phyloP scores from a whole-genome alignment of 2,329 filamentous ascomycete genomes.

The Cordyceps javanica region DNA sequence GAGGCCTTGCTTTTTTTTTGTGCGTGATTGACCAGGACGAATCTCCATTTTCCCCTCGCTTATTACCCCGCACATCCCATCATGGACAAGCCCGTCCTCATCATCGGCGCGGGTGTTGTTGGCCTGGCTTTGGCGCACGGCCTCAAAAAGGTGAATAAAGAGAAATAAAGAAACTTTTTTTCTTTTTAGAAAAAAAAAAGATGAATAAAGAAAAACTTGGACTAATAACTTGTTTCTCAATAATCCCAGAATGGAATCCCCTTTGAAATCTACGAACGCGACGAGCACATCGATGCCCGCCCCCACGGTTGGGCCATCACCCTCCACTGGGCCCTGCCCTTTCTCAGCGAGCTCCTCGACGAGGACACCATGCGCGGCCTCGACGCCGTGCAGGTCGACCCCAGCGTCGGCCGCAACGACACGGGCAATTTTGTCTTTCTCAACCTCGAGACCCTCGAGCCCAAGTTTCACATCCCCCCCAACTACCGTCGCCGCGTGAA shows the following conservation, averaged over 20 bases:
- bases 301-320: conserved; percentile 53
- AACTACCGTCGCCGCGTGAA: conserved; percentile 30
- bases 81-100: conserved; percentile 26
- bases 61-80: not conserved
- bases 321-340: conserved; percentile 48
- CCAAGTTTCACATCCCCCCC: conserved; percentile 34
- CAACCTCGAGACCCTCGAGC: conserved; percentile 31
- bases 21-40: not conserved
- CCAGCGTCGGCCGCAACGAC: conserved; percentile 33
- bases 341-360: conserved; percentile 22
- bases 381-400: conserved; percentile 25
- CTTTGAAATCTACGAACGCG: conserved; percentile 27
- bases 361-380: conserved; percentile 18
- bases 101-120: conserved; percentile 32
- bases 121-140: conserved; percentile 32
- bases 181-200: no score
- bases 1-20: not conserved
- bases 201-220: no score
- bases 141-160: conserved; percentile 25
- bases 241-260: conserved; percentile 23
- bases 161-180: no score
- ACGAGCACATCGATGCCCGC: conserved; percentile 23
- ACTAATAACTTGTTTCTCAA: no score
- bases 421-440: conserved; percentile 35
- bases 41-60: not conserved